These are phyloP conservation scores for Blastomyces emzantsi DNA, from an alignment of 2,329 filamentous ascomycete species.

Conservation along the genomic window DNA sequence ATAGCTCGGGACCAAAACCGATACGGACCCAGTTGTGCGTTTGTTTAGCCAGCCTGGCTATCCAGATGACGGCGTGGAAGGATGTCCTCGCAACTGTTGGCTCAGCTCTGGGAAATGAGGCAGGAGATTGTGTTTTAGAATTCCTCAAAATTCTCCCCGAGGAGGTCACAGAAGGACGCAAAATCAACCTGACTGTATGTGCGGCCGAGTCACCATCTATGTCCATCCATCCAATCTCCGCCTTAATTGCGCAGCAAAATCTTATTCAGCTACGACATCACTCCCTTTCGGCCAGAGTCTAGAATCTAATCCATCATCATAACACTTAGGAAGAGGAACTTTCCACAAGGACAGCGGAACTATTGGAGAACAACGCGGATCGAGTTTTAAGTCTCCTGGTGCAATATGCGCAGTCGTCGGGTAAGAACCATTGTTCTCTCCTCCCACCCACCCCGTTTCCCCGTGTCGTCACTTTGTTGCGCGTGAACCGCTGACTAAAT, in stretches of 20 bases:
- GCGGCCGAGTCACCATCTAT: conserved; percentile 43
- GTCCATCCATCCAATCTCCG: conserved; percentile 34
- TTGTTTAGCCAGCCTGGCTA: conserved; percentile 85
- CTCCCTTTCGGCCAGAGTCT: conserved; percentile 19
- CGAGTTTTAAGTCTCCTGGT: conserved; percentile 81
- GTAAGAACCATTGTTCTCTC: conserved; percentile 40
- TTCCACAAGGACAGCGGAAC: conserved; percentile 70
- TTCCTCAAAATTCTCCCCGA: conserved; percentile 95
- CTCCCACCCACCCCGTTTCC: not conserved
- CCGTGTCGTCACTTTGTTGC: not conserved
- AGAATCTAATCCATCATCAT: conserved; percentile 43
- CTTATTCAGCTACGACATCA: conserved; percentile 12
- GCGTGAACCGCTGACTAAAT: not conserved
- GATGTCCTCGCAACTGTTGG: conserved; percentile 80
- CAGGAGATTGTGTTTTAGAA: conserved; percentile 81
- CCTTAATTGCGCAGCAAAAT: conserved; percentile 19
- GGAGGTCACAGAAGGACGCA: conserved; percentile 98
- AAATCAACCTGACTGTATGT: conserved; percentile 98
- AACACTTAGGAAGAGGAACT: conserved; percentile 85
- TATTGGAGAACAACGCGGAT: conserved; percentile 81
- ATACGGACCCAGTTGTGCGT: conserved; percentile 90
- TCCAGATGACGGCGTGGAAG: conserved; percentile 94
- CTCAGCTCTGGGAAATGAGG: conserved; percentile 58
- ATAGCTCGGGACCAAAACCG: conserved; percentile 68
- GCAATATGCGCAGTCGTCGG: conserved; percentile 83